These are phyloP conservation scores for Dryadomyces quercivorus DNA, from an alignment of 2,329 filamentous ascomycete genomes.

Conservation along the genomic window DNA sequence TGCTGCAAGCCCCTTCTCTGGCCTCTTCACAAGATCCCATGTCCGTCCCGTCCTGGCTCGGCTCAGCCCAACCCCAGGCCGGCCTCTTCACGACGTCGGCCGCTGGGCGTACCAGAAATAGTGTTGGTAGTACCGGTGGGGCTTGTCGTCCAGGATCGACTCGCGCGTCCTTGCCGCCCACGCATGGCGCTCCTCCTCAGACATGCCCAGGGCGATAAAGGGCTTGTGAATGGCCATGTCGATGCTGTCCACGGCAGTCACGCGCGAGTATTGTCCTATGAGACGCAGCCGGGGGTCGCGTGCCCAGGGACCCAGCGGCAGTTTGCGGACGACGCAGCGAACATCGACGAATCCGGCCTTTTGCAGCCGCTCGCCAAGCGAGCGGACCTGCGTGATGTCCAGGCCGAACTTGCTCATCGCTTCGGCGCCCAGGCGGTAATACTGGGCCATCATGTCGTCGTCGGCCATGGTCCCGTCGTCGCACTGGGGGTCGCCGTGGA, in stretches of 20 bases:
- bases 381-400: neutral
- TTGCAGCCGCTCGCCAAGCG: neutral
- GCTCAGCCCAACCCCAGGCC: too few relatives aligned
- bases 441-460: slow-evolving; percentile 23
- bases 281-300: slow-evolving; percentile 1
- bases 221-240: slow-evolving; percentile 6
- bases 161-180: slow-evolving; percentile 18
- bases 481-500: slow-evolving; percentile 25
- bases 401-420: neutral
- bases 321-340: neutral
- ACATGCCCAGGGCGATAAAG: slow-evolving; percentile 27
- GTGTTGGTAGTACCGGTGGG: slow-evolving; percentile 6
- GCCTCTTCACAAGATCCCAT: too few relatives aligned
- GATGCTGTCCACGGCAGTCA: slow-evolving; percentile 6
- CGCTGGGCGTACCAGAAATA: slow-evolving; percentile 10
- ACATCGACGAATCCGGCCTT: neutral
- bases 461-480: slow-evolving; percentile 23
- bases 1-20: too few relatives aligned
- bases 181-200: slow-evolving; percentile 49
- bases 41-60: too few relatives aligned
- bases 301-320: neutral
- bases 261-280: slow-evolving; percentile 23
- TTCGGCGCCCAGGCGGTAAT: slow-evolving; percentile 12
- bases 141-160: neutral
- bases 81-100: too few relatives aligned